A percentile compares a stretch with the other conserved stretches of the same genome.
phyloP scores from a whole-genome alignment of 805 yeast genomes.

The Jamesozyma piceae region DNA sequence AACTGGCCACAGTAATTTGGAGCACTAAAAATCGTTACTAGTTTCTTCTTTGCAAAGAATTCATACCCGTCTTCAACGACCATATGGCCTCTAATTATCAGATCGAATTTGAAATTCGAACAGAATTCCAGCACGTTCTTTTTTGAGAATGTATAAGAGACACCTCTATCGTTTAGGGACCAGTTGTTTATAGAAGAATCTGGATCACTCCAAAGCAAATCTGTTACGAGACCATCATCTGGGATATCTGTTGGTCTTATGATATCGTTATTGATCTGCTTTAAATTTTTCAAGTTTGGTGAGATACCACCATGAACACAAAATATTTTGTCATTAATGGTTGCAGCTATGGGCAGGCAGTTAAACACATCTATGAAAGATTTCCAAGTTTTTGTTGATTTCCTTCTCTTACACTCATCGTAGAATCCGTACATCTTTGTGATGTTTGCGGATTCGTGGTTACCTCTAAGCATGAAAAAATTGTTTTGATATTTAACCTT shows the following conservation, averaged over 20 bases:
- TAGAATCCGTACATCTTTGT: constrained; percentile 95
- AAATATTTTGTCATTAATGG: constrained; percentile 88
- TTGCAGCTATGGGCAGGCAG: constrained; percentile 89
- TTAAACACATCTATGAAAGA: constrained; percentile 89
- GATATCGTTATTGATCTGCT: constrained; percentile 51
- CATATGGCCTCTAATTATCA: constrained; percentile 79
- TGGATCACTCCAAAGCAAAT: constrained; percentile 78
- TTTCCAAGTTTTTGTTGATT: constrained; percentile 89
- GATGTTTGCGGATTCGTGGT: constrained; percentile 95
- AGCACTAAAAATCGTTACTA: constrained; percentile 73
- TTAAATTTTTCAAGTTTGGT: constrained; percentile 52
- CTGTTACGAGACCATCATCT: constrained; percentile 67
- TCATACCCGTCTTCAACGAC: constrained; percentile 86
- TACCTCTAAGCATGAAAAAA: constrained; percentile 86
- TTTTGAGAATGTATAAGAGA: constrained; percentile 66
- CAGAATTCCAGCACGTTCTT: constrained; percentile 61
- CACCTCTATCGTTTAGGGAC: constrained; percentile 78
- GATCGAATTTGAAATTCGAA: constrained; percentile 55
- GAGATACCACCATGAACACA: constrained; percentile 82
- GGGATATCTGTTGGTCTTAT: constrained; percentile 79
- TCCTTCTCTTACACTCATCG: constrained; percentile 92
- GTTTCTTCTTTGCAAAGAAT: constrained; percentile 61
- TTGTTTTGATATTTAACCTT: constrained; percentile 94
- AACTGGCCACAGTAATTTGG: constrained; percentile 82
- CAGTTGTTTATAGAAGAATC: constrained; percentile 47